These are phyloP conservation scores for Diaporthe helianthi DNA, from an alignment of 2,329 filamentous ascomycete species.

Conservation along the genomic window DNA sequence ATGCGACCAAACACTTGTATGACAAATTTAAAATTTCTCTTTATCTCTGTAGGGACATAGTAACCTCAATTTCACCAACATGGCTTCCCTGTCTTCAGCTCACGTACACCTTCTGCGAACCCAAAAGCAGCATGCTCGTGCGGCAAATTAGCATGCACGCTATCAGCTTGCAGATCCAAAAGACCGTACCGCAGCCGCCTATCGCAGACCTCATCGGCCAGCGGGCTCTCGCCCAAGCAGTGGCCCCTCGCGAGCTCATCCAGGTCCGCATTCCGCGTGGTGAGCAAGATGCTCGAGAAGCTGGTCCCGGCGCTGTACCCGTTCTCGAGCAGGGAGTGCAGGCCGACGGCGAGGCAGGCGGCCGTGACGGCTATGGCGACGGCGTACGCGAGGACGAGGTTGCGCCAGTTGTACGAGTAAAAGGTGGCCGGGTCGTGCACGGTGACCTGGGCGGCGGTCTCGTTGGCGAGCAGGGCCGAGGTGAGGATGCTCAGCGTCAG, in stretches of 20 bases:
- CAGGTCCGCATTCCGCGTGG: not conserved
- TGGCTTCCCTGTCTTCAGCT: not conserved
- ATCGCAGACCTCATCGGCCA: not conserved
- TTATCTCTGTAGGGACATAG: not conserved
- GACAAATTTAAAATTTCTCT: not conserved
- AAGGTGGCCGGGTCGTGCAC: not conserved
- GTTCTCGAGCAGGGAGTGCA: not conserved
- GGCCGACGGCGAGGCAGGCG: not conserved
- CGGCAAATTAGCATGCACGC: not conserved
- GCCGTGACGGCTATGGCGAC: not conserved
- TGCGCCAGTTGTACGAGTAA: conserved; percentile 12
- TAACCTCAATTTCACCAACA: not conserved
- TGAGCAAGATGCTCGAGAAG: conserved; percentile 7
- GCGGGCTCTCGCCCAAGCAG: not conserved
- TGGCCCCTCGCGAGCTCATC: not conserved
- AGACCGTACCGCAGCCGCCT: not conserved
- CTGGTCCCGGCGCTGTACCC: not conserved
- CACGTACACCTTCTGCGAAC: not conserved
- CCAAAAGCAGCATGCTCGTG: conserved; percentile 2
- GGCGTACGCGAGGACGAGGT: not conserved
- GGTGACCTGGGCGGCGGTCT: conserved; percentile 3
- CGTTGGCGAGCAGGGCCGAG: not conserved
- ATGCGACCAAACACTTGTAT: not conserved
- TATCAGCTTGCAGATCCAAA: not conserved
- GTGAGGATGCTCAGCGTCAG: not conserved